Evolutionary conservation across 345 rosid genomes (phyloP), one percentile per base, ranked within the genome.

Genomic region (Euphorbia pulcherrima): DNA sequence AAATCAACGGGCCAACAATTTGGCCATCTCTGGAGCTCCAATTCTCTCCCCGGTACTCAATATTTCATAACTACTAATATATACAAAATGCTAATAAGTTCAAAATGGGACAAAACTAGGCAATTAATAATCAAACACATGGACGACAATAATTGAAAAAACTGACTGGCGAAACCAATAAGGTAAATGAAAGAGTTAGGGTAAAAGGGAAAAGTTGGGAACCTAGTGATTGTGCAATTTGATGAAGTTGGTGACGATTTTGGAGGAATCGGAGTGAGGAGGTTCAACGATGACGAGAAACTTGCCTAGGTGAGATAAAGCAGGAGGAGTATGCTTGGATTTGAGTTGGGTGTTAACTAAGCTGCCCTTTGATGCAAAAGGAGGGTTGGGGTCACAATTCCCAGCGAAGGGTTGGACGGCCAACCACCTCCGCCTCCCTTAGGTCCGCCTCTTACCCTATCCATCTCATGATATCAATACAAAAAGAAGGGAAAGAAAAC

Each of bases 181-280:
- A 14, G 20, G n/a, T 21, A 58, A 28, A 5, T 12, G 27, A 29
- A 29, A 29, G 23, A 8, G 41, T 5, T 26, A 12, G 4, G n/a
- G 26, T 0, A 62, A 62, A 62, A 12, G 12, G 13, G 8, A 62
- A 39, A 28, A 56, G 60, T 13, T 21, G 35, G 50, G 67, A 0
- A 63, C 67, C 67, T 46, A 55, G 40, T 40, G 67, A 17, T 26
- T 46, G 17, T 63, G 39, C 20, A 63, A 23, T 63, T 47, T 63
- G 26, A 46, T 5, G 55, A 63, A 63, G 2, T 46, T 27, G 12
- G 67, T 6, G 10, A 46, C 29, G 39, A 44, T 2, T 44, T 63
- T 63, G 9, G 67, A 26, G 2, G 18, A 16, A 1, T 47, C 40
- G 4, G 67, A 16, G 24, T 9, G 8, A 63, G 67, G 55, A 46